Evolutionary conservation across 78 protist species (phyloP).

Genomic region (Anaeramoeba flamelloides): DNA sequence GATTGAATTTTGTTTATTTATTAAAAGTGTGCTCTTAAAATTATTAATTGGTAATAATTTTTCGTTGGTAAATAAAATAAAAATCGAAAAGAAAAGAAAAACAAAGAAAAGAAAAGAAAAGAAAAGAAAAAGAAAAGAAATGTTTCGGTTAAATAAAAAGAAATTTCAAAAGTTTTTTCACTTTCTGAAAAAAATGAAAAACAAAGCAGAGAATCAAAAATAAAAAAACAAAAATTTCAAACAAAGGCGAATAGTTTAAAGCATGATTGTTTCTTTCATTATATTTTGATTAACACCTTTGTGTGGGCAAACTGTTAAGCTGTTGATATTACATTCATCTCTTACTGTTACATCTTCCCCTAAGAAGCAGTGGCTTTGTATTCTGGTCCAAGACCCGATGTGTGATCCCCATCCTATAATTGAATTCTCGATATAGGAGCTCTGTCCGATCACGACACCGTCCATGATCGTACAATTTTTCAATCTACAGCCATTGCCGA

Average conservation of each 20-base stretch:
- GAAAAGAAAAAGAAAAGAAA: too few relatives aligned
- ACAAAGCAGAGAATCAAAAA: too few relatives aligned
- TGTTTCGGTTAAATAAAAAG: too few relatives aligned
- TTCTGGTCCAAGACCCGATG: slow-evolving; percentile 64
- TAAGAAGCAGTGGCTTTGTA: slow-evolving; percentile 56
- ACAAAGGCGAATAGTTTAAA: slow-evolving; percentile 26
- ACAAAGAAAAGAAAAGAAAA: too few relatives aligned
- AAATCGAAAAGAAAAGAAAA: too few relatives aligned
- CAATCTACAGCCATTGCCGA: slow-evolving; percentile 56
- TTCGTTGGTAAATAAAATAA: too few relatives aligned
- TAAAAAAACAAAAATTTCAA: background rate
- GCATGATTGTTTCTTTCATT: slow-evolving; percentile 47
- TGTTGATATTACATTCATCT: slow-evolving; percentile 68
- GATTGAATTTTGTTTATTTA: too few relatives aligned
- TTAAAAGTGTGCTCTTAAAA: too few relatives aligned
- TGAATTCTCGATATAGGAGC: slow-evolving; percentile 34
- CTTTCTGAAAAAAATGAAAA: too few relatives aligned
- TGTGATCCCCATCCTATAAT: slow-evolving; percentile 74
- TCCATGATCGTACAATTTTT: slow-evolving; percentile 31
- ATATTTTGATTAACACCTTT: slow-evolving; percentile 40
- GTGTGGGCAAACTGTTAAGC: slow-evolving; percentile 68
- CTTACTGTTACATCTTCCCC: slow-evolving; percentile 67
- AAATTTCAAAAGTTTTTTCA: too few relatives aligned
- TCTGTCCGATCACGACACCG: slow-evolving; percentile 28
- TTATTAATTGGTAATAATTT: too few relatives aligned